Evolutionary conservation across 495 filamentous ascomycete genomes (phyloP), one percentile per base, ranked within the genome.

Genomic region (Xylaria scruposa): DNA sequence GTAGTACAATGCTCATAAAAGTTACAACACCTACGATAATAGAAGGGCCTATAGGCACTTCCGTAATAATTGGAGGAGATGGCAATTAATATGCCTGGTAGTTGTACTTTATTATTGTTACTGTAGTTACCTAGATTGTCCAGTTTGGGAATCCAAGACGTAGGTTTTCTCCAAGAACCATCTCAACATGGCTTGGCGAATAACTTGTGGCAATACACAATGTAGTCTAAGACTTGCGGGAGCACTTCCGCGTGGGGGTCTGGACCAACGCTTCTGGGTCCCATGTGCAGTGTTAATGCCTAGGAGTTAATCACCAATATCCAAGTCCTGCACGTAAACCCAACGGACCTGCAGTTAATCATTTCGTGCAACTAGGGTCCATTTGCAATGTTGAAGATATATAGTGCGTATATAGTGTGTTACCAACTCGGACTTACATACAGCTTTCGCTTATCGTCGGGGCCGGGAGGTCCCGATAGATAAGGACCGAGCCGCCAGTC

Each of bases 401-500:
- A 17, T 42, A 44, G n/a, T n/a, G n/a, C n/a, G n/a, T 24, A 40
- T 1, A 3, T 44, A 49, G 5, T 15, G 49, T 42, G 21, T 26
- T 21, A 26, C 49, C 65, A 56, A 56, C 46, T 51, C 6, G 15
- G 12, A 38, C 19, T 19, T 40, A 66, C 17, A 31, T 31, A 31
- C 29, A 46, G 8, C 63, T 31, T 12, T 56, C 31, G 65, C 65
- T 67, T 67, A 67, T 40, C 29, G 2, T 67, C 65, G 65, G 65
- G 36, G 33, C 10, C 65, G 65, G 65, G 56, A 56, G 8, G 6
- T 36, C 47, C 65, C 65, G 49, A 33, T 38, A 53, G 49, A 67
- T 49, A 56, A 67, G 65, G 19, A 44, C 38, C 38, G 36, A 24
- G n/a, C 36, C 38, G 60, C 60, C 60, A 44, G 60, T 63, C 36